Conservation (phyloP, 2,329 filamentous ascomycete genomes). For the Bipolaris victoriae region DNA sequence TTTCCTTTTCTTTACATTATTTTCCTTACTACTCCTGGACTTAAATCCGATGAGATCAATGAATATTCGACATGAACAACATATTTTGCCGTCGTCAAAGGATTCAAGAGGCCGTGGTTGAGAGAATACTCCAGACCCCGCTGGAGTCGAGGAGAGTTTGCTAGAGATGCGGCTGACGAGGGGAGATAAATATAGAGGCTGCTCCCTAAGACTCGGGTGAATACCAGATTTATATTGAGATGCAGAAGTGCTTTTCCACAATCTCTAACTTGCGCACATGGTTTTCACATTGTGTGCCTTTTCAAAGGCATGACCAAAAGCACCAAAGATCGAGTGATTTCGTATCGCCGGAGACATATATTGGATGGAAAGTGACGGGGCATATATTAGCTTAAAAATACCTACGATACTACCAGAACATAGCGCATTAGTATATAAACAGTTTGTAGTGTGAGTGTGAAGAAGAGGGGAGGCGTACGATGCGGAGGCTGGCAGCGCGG, state of each 20-base stretch:
- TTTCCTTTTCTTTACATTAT: too few species aligned
- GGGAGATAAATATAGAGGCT: not conserved
- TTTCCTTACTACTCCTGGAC: too few species aligned
- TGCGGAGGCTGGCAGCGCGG: slow-evolving; percentile 2
- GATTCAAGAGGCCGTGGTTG: not conserved
- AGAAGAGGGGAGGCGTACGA: not conserved
- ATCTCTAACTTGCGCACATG: not conserved
- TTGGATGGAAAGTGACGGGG: not conserved
- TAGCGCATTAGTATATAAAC: not conserved
- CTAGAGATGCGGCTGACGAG: not conserved
- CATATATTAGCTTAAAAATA: not conserved
- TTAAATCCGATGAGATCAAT: too few species aligned
- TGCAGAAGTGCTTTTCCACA: too few species aligned
- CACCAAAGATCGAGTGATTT: not conserved
- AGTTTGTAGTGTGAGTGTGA: not conserved
- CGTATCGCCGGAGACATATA: not conserved
- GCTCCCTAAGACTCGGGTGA: not conserved
- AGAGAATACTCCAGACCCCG: not conserved
- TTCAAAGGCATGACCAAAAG: not conserved
- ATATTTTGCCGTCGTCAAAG: too few species aligned
- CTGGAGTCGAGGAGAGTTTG: not conserved
- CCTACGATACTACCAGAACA: not conserved
- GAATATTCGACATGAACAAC: too few species aligned
- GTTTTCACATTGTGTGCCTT: not conserved
- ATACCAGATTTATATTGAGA: not conserved